Conservation (phyloP, 768 basidiomycete genomes). For the Suillus subalutaceus region DNA sequence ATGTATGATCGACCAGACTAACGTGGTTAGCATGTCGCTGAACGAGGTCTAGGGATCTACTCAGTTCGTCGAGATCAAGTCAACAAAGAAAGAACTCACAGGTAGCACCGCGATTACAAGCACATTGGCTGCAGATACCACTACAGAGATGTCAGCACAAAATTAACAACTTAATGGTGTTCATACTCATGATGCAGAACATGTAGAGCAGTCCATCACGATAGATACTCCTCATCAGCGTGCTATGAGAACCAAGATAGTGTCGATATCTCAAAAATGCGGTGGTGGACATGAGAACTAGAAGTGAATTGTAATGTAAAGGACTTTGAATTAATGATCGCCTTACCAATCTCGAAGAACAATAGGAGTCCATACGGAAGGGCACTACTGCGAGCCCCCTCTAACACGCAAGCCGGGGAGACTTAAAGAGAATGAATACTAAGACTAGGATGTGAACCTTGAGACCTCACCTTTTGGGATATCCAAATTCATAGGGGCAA, state of each 20-base stretch:
- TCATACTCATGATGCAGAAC: background rate
- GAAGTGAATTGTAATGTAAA: background rate
- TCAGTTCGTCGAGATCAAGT: background rate
- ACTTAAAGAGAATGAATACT: background rate
- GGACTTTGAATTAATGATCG: background rate
- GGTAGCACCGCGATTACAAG: background rate
- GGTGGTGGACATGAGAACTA: conserved; percentile 8
- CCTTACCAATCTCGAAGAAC: conserved; percentile 11
- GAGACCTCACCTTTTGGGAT: background rate
- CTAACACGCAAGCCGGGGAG: conserved; percentile 3
- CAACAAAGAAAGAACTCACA: background rate
- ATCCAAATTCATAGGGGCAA: background rate
- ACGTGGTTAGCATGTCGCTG: background rate
- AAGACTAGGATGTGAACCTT: background rate
- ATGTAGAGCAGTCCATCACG: conserved; percentile 8
- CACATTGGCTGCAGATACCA: background rate
- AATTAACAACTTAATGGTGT: background rate
- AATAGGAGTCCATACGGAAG: conserved; percentile 11
- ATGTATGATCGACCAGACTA: background rate
- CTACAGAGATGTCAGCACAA: background rate
- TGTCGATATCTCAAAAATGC: conserved; percentile 8
- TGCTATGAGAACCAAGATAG: conserved; percentile 7
- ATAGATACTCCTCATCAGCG: conserved; percentile 9
- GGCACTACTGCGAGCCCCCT: background rate
- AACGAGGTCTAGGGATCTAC: background rate